Evolutionary conservation across 352 stramenopile species (phyloP).

Genomic region (Pythium myriotylum): DNA sequence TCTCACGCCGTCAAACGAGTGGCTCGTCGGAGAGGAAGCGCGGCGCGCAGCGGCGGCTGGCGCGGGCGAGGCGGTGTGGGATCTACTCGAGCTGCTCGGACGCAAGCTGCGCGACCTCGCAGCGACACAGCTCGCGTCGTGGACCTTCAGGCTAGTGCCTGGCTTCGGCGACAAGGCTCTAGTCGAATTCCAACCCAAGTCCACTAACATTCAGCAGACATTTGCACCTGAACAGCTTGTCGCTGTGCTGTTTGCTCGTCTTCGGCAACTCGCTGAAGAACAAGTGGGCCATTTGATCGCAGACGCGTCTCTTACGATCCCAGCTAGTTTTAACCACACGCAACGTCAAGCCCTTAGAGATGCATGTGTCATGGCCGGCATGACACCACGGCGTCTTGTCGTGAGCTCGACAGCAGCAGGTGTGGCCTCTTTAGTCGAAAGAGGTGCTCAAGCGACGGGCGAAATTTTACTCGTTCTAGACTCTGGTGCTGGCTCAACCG

Average conservation of each 20-base stretch:
- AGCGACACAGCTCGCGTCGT: slow-evolving; percentile 14
- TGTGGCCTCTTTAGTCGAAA: slow-evolving; percentile 19
- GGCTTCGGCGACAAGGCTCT: slow-evolving; percentile 37
- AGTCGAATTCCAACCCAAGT: slow-evolving; percentile 25
- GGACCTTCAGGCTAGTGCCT: slow-evolving; percentile 37
- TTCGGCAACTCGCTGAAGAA: slow-evolving; percentile 40
- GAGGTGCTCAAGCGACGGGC: not conserved
- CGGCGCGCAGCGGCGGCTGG: slow-evolving; percentile 7
- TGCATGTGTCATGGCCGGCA: slow-evolving; percentile 39
- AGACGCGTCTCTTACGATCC: slow-evolving; percentile 33
- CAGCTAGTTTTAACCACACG: slow-evolving; percentile 45
- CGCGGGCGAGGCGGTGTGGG: slow-evolving; percentile 16
- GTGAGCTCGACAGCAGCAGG: slow-evolving; percentile 41
- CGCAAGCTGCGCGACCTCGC: slow-evolving; percentile 21
- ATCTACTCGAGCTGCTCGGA: slow-evolving; percentile 21
- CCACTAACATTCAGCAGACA: not conserved
- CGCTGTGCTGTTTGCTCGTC: slow-evolving; percentile 38
- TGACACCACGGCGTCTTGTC: slow-evolving; percentile 33
- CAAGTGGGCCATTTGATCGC: slow-evolving; percentile 24
- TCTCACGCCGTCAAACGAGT: slow-evolving; percentile 9
- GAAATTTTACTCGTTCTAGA: slow-evolving; percentile 36
- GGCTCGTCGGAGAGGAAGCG: slow-evolving; percentile 18
- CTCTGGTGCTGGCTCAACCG: slow-evolving; percentile 36
- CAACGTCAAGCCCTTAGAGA: slow-evolving; percentile 46
- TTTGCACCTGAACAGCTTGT: slow-evolving; percentile 48